phyloP scores from a whole-genome alignment of 768 basidiomycete species.

The Lyophyllum semitale region DNA sequence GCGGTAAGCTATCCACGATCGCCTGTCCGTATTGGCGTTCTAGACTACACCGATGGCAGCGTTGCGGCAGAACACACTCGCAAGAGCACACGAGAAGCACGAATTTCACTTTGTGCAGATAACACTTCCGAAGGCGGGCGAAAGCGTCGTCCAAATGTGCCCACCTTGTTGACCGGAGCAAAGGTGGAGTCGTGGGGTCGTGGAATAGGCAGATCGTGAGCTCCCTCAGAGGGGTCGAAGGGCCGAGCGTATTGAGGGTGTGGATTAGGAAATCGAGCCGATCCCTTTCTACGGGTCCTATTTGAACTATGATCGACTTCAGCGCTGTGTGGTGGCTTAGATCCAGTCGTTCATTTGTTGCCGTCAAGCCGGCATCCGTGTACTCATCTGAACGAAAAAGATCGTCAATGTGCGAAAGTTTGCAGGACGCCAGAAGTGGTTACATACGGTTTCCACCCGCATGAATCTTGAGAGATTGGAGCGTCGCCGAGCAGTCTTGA shows the following conservation, averaged over 20 bases:
- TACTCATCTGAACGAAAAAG: too few species aligned
- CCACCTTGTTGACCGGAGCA: background rate
- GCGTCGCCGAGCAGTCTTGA: background rate
- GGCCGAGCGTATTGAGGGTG: background rate
- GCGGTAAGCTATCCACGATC: background rate
- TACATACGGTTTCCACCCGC: background rate
- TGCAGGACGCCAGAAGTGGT: background rate
- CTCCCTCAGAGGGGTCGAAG: background rate
- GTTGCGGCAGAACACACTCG: background rate
- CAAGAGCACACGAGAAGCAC: background rate
- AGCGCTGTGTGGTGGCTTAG: background rate
- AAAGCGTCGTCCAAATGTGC: background rate
- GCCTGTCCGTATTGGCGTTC: background rate
- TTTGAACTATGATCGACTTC: background rate
- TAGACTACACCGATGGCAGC: background rate
- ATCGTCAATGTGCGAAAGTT: too few species aligned
- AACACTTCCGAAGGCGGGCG: background rate
- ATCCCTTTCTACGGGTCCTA: background rate
- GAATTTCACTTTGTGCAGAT: background rate
- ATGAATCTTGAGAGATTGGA: background rate
- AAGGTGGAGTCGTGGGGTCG: background rate
- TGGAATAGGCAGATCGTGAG: background rate
- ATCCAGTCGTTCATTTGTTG: background rate
- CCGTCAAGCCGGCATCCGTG: too few species aligned
- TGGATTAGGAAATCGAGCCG: background rate